These are phyloP conservation scores for Sugiyamaella smithiae DNA, from an alignment of 805 yeast genomes.

Conservation along the genomic window DNA sequence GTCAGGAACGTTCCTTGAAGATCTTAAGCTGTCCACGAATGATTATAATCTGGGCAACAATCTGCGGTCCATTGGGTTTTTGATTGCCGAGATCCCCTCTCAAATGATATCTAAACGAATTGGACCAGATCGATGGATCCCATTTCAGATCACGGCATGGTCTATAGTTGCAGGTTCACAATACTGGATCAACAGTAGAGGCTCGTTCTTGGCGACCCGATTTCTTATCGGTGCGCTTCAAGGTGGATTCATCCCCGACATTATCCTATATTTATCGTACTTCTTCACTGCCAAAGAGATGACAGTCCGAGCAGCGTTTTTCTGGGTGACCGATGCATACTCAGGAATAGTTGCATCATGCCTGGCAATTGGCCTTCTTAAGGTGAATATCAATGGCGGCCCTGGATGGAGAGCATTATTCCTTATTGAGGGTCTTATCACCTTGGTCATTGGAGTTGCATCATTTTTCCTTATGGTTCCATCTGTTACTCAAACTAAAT, in stretches of 20 bases:
- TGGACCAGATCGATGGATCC: constrained; percentile 66
- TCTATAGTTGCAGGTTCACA: constrained; percentile 56
- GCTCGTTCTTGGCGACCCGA: constrained; percentile 48
- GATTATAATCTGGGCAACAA: constrained; percentile 62
- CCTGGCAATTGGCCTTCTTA: constrained; percentile 50
- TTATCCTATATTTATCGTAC: constrained; percentile 58
- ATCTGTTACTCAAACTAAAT: constrained; percentile 49
- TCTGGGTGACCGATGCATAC: constrained; percentile 51
- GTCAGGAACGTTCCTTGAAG: constrained; percentile 53
- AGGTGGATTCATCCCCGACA: constrained; percentile 65
- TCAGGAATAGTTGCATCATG: constrained; percentile 44
- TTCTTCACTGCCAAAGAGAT: constrained; percentile 56
- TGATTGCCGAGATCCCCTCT: constrained; percentile 65
- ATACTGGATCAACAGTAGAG: constrained; percentile 40
- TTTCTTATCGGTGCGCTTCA: constrained; percentile 51
- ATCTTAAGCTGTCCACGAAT: constrained; percentile 51
- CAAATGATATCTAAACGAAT: constrained; percentile 60
- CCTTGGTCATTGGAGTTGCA: constrained; percentile 50
- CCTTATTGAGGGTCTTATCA: constrained; percentile 57
- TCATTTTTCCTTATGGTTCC: constrained; percentile 53
- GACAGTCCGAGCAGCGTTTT: constrained; percentile 52
- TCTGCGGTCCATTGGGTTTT: constrained; percentile 51
- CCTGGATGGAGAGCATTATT: constrained; percentile 66
- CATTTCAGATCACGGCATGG: constrained; percentile 58
- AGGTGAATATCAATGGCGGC: constrained; percentile 23